Evolutionary conservation across 306 rosid genomes (phyloP).

Genomic region (Lathyrus sativus): DNA sequence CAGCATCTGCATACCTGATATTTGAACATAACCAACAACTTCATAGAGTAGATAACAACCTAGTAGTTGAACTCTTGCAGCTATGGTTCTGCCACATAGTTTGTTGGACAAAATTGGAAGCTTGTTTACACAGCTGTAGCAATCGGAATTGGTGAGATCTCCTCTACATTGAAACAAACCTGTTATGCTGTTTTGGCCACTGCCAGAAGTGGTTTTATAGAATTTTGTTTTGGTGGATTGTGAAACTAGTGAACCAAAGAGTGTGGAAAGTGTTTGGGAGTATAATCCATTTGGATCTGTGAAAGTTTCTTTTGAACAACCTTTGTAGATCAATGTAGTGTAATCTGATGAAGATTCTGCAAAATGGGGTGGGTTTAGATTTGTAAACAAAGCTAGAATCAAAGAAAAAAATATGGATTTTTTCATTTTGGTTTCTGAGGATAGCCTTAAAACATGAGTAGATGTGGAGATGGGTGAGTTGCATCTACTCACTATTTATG

Average conservation of each 20-base stretch:
- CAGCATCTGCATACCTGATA: constrained; percentile 50
- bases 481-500: too few species aligned
- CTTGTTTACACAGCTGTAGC: constrained; percentile 75
- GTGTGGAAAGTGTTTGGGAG: constrained; percentile 81
- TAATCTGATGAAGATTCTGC: constrained; percentile 56
- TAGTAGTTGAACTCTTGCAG: constrained; percentile 74
- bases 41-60: constrained; percentile 88
- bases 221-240: constrained; percentile 75
- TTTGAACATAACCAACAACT: constrained; percentile 54
- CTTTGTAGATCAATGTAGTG: constrained; percentile 77
- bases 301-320: constrained; percentile 80
- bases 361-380: constrained; percentile 37
- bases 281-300: constrained; percentile 85
- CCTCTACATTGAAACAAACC: constrained; percentile 94
- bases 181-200: constrained; percentile 60
- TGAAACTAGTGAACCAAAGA: constrained; percentile 66
- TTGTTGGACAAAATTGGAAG: constrained; percentile 61
- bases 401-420: constrained; percentile 39
- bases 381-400: constrained; percentile 37
- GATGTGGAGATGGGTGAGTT: too few species aligned
- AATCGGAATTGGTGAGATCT: constrained; percentile 73
- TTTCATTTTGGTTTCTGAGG: constrained; percentile 52
- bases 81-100: constrained; percentile 73
- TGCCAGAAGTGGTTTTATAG: constrained; percentile 65
- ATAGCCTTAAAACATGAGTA: too few species aligned